Evolutionary conservation across 345 rosid species (phyloP), one percentile per base, ranked within the genome.

Genomic region (Combretum micranthum): DNA sequence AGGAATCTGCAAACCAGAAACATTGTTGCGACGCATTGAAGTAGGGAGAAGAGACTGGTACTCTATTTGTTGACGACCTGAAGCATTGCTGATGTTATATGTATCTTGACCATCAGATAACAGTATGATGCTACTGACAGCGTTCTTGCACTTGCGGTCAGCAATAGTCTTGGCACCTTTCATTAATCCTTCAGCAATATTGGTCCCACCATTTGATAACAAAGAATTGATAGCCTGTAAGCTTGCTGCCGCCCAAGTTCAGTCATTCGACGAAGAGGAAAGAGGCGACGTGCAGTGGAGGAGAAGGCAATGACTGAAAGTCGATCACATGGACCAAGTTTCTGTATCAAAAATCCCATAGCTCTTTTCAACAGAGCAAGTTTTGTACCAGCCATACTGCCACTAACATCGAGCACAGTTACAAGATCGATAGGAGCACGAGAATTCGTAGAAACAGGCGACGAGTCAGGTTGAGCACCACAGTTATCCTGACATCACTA

Each of bases 371-470:
- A 74, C 79, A 93, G 72, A 4, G 97, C 97, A 46, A 93, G 75
- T 68, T 90, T 93, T 53, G 94, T 85, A 37, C 99, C 99, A 0
- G 88, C 85, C 97, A 94, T 94, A 83, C 99, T 94, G 60, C 99
- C 99, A 44, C 99, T 94, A 44, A 87, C 87, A 69, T 94, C 99
- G 71, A 94, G 97, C 57, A 94, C 96, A 1, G 99, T 90, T 47
- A 94, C 86, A 52, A 94, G 79, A 72, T 94, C 99, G 21, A 94
- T 73, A n/a, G 96, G 82, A 56, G 90, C 90, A 19, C 96, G 91
- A 12, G 88, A 78, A 62, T 64, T 66, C 50, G 66, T 73, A 64
- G 75, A 50, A 20, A 18, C 26, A 15, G 59, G 16, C 6, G 55
- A 61, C 11, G 56, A 42, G 37, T 62, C 73, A 53, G 53, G 56